These are phyloP conservation scores for Syzygium jambos DNA, from an alignment of 345 rosid genomes.

Conservation along the genomic window DNA sequence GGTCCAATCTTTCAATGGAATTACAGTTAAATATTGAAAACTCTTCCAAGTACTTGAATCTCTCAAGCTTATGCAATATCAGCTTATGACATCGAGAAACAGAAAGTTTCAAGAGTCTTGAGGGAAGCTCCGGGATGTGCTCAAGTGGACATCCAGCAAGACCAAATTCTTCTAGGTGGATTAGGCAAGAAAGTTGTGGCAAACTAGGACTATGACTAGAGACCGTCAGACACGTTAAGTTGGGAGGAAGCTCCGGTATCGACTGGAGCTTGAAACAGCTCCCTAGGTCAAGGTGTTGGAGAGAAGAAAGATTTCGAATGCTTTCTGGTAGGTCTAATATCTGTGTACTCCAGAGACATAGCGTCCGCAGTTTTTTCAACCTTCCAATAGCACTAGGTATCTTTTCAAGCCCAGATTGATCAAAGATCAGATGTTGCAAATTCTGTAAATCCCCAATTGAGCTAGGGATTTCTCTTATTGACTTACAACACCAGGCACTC, in stretches of 20 bases:
- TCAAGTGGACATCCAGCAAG: background rate
- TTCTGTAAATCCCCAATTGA: background rate
- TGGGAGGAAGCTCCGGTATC: background rate
- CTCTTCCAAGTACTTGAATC: background rate
- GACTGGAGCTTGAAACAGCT: background rate
- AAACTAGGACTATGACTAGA: background rate
- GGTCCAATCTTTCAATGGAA: background rate
- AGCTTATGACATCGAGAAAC: background rate
- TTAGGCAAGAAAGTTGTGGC: background rate
- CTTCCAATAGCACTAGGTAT: background rate
- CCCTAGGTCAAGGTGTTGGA: background rate
- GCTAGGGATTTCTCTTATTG: background rate
- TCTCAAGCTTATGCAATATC: background rate
- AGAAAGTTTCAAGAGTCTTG: background rate
- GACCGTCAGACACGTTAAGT: fast-evolving
- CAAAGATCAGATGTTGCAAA: background rate
- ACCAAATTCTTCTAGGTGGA: background rate
- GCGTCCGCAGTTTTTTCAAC: background rate
- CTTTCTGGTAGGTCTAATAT: background rate
- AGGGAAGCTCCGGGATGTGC: background rate
- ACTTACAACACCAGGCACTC: background rate
- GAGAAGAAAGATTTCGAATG: background rate
- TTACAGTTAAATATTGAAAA: fast-evolving
- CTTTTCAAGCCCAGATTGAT: background rate
- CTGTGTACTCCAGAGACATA: fast-evolving